Evolutionary conservation across 768 basidiomycete species (phyloP).

Genomic region (Tulasnella sp.): DNA sequence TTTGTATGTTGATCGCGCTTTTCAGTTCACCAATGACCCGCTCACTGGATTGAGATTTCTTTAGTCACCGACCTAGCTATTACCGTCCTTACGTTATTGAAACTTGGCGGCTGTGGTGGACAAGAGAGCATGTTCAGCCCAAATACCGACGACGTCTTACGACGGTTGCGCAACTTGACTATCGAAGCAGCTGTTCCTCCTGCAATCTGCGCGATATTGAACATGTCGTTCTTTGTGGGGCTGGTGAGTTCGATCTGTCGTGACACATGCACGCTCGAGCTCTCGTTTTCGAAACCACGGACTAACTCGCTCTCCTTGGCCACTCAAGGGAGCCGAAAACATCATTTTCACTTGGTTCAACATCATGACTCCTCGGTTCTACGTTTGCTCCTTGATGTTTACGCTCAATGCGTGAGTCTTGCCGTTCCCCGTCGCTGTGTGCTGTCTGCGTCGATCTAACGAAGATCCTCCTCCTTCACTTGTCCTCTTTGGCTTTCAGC

Average conservation of each 20-base stretch:
- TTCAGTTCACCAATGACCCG: not conserved
- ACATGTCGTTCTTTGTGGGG: not conserved
- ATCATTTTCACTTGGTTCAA: not conserved
- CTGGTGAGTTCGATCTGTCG: not conserved
- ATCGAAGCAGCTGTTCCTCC: not conserved
- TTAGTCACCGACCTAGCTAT: not conserved
- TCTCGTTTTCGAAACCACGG: too few species aligned
- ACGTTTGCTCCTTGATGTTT: slow-evolving; percentile 1
- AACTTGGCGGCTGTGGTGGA: not conserved
- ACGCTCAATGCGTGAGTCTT: not conserved
- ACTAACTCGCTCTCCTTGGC: not conserved
- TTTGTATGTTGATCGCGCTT: not conserved
- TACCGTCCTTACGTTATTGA: not conserved
- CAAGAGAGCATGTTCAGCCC: not conserved
- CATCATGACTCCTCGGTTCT: not conserved
- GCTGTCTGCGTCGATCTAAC: not conserved
- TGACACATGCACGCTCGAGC: too few species aligned
- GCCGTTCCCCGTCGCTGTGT: too few species aligned
- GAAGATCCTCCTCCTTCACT: not conserved
- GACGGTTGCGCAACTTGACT: not conserved
- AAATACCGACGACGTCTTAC: not conserved
- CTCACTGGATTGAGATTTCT: not conserved
- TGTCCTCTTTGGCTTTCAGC: not conserved
- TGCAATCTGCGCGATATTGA: not conserved
- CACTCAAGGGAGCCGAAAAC: not conserved